A percentile compares a stretch with the other conserved stretches of the same genome.
Conservation (phyloP, 192 early-diverging fungal species). For the Coemansia sp. region DNA sequence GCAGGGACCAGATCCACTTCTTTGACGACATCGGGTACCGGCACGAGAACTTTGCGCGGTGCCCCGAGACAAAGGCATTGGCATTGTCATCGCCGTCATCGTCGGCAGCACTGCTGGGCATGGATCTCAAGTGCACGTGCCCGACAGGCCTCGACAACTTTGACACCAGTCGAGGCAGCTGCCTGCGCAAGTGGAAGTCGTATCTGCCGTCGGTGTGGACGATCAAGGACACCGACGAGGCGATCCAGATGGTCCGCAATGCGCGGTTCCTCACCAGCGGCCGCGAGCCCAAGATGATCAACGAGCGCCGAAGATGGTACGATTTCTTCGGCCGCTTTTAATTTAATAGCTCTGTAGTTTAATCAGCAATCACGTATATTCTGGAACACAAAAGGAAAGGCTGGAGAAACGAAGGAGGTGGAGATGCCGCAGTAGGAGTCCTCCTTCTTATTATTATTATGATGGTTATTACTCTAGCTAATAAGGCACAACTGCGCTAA, state of each 20-base stretch:
- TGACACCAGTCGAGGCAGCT: constrained; percentile 32
- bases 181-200: constrained; percentile 36
- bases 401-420: not conserved
- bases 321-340: constrained; percentile 28
- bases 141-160: constrained; percentile 29
- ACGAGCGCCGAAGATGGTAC: constrained; percentile 44
- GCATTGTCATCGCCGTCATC: no score
- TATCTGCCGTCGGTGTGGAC: constrained; percentile 25
- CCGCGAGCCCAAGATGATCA: constrained; percentile 22
- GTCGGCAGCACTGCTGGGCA: no score
- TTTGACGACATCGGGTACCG: constrained; percentile 75
- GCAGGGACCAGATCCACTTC: constrained; percentile 61
- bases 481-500: no score
- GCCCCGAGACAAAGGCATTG: constrained; percentile 6
- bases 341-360: not conserved
- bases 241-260: constrained; percentile 21
- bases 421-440: not conserved
- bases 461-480: no score
- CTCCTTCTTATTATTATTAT: no score
- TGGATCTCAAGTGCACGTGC: constrained; percentile 39
- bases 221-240: constrained; percentile 27
- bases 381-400: not conserved
- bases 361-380: not conserved
- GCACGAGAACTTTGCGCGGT: constrained; percentile 49
- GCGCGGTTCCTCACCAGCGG: not conserved